Conservation (phyloP, 257 asterid species). For the Verbascum thapsus region DNA sequence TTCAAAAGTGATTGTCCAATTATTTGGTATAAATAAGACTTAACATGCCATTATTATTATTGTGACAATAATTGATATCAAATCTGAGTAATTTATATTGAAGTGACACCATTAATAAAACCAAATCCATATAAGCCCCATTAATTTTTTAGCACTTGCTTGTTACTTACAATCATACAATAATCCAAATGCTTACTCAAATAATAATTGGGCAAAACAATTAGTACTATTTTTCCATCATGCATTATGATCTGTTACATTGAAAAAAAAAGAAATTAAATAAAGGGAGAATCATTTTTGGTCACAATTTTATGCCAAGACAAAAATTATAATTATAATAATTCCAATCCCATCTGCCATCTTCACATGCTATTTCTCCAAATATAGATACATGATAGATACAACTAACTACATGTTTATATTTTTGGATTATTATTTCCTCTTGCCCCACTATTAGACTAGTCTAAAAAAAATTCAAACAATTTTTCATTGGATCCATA, state of each 20-base stretch:
- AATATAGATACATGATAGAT: constrained; percentile 43
- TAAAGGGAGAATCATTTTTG: no score
- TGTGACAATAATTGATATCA: constrained; percentile 13
- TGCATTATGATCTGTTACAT: constrained; percentile 29
- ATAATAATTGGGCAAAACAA: constrained; percentile 11
- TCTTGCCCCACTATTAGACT: constrained; percentile 28
- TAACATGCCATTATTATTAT: not conserved
- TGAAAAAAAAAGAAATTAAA: no score
- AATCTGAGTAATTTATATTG: not conserved
- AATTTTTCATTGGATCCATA: constrained; percentile 34
- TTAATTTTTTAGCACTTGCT: constrained; percentile 38
- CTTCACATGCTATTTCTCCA: constrained; percentile 55
- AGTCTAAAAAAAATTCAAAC: not conserved
- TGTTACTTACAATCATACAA: constrained; percentile 33
- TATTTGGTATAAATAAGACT: not conserved
- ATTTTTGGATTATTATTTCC: constrained; percentile 42
- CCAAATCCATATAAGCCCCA: constrained; percentile 37
- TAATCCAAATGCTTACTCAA: constrained; percentile 3
- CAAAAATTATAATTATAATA: constrained; percentile 39
- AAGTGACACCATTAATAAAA: constrained; percentile 30
- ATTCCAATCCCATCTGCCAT: constrained; percentile 35
- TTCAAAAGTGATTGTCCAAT: not conserved
- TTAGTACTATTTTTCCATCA: constrained; percentile 27
- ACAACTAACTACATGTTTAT: constrained; percentile 38
- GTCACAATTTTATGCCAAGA: constrained; percentile 31